A percentile compares a stretch with the other conserved stretches of the same genome.
Evolutionary conservation across 352 stramenopile genomes (phyloP).

Genomic region (Aphanomyces invadans): DNA sequence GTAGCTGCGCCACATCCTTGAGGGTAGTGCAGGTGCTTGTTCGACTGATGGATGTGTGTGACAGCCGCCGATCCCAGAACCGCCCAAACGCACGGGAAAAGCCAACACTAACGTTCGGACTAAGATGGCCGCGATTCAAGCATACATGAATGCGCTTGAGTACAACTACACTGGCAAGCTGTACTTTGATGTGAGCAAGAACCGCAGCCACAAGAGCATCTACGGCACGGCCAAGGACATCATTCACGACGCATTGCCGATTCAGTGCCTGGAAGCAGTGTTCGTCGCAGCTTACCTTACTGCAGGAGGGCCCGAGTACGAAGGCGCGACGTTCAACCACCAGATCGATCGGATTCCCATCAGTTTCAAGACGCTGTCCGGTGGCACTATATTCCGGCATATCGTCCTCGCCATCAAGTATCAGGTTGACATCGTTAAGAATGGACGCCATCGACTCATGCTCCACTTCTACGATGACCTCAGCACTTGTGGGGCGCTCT

Average conservation of each 20-base stretch:
- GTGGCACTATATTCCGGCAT: conserved; percentile 56
- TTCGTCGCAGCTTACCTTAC: conserved; percentile 80
- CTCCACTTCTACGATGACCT: not conserved
- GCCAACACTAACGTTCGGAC: conserved; percentile 53
- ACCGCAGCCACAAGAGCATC: conserved; percentile 84
- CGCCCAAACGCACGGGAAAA: conserved; percentile 37
- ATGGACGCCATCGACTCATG: not conserved
- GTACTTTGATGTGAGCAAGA: conserved; percentile 84
- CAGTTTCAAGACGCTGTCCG: conserved; percentile 76
- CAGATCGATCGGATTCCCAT: conserved; percentile 48
- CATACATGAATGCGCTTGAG: conserved; percentile 60
- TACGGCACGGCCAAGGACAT: conserved; percentile 82
- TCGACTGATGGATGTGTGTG: not conserved
- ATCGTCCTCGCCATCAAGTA: conserved; percentile 72
- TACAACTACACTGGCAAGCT: conserved; percentile 84
- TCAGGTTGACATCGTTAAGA: conserved; percentile 25
- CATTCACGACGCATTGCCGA: conserved; percentile 68
- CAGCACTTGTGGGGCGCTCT: conserved; percentile 76
- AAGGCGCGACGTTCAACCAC: conserved; percentile 10
- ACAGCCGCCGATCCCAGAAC: conserved; percentile 50
- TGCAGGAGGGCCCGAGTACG: conserved; percentile 39
- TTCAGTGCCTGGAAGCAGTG: conserved; percentile 84
- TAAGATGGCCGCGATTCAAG: conserved; percentile 48
- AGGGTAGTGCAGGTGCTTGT: not conserved
- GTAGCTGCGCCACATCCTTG: not conserved